These are phyloP conservation scores for Paspalum vaginatum DNA, from an alignment of 176 grass and related monocot genomes.

Conservation along the genomic window DNA sequence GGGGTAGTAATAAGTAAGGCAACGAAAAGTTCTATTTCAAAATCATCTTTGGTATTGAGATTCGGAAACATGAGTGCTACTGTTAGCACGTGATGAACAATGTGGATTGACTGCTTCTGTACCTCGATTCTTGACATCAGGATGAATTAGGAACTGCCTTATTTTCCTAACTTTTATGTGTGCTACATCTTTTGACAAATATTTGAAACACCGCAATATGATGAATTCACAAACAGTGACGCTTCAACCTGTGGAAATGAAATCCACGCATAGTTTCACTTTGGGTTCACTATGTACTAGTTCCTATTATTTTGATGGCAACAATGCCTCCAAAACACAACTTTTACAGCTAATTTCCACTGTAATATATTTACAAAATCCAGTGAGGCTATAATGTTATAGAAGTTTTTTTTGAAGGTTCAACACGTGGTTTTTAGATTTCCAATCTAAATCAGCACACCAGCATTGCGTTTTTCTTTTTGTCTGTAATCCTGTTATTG, in stretches of 20 bases:
- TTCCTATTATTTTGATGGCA: background rate
- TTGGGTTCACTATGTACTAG: background rate
- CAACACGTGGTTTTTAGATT: constrained; percentile 1
- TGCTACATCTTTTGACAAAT: background rate
- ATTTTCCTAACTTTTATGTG: background rate
- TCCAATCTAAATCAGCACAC: constrained; percentile 1
- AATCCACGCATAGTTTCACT: background rate
- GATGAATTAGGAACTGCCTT: background rate
- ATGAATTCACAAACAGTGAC: background rate
- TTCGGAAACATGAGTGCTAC: background rate
- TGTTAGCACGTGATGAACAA: background rate
- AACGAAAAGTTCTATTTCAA: constrained; percentile 7
- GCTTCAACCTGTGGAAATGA: background rate
- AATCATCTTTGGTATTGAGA: background rate
- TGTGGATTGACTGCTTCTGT: background rate
- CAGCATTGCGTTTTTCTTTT: background rate
- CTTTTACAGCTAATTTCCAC: background rate
- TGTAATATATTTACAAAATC: background rate
- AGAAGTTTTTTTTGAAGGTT: background rate
- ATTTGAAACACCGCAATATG: background rate
- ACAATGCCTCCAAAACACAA: background rate
- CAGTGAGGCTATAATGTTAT: background rate
- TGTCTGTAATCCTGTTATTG: constrained; percentile 34
- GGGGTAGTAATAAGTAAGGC: background rate
- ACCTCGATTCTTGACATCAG: background rate